Conservation (phyloP, 768 basidiomycete species). For the Rhodotorula paludigena region DNA sequence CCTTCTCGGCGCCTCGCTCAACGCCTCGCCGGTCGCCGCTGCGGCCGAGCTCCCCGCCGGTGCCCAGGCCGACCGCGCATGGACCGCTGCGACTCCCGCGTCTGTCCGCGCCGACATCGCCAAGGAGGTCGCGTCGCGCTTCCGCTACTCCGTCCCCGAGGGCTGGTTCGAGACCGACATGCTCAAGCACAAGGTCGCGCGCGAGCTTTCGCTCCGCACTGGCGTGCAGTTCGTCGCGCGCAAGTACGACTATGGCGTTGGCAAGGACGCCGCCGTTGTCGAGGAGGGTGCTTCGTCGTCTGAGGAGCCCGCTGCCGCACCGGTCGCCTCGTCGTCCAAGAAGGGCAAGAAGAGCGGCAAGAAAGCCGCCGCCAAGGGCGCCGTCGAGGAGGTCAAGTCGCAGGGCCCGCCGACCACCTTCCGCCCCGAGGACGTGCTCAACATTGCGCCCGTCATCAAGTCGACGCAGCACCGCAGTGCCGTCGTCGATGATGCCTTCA, state of each 20-base stretch:
- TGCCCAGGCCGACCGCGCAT: conserved; percentile 43
- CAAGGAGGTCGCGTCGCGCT: conserved; percentile 46
- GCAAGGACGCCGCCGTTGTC: conserved; percentile 3
- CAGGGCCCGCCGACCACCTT: conserved; percentile 44
- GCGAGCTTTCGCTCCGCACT: conserved; percentile 49
- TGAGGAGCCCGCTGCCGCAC: neutral
- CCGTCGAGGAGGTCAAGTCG: neutral
- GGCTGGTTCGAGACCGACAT: conserved; percentile 43
- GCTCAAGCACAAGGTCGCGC: conserved; percentile 47
- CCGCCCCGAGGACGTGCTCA: conserved; percentile 49
- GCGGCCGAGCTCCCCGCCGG: conserved; percentile 42
- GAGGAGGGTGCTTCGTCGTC: neutral
- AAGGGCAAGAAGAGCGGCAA: conserved; percentile 43
- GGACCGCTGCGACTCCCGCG: conserved; percentile 48
- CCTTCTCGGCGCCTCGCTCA: conserved; percentile 47
- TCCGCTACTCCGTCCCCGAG: conserved; percentile 47
- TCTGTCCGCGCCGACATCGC: conserved; percentile 45
- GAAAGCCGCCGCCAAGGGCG: conserved; percentile 37
- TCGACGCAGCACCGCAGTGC: conserved; percentile 46
- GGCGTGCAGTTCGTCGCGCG: conserved; percentile 50
- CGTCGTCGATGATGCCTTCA: conserved; percentile 50
- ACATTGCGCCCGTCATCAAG: conserved; percentile 49
- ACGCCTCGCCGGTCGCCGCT: conserved; percentile 46
- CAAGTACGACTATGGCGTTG: conserved; percentile 46
- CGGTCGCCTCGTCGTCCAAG: conserved; percentile 8